phyloP scores from a whole-genome alignment of 495 filamentous ascomycete species.

The Lepraria neglecta region DNA sequence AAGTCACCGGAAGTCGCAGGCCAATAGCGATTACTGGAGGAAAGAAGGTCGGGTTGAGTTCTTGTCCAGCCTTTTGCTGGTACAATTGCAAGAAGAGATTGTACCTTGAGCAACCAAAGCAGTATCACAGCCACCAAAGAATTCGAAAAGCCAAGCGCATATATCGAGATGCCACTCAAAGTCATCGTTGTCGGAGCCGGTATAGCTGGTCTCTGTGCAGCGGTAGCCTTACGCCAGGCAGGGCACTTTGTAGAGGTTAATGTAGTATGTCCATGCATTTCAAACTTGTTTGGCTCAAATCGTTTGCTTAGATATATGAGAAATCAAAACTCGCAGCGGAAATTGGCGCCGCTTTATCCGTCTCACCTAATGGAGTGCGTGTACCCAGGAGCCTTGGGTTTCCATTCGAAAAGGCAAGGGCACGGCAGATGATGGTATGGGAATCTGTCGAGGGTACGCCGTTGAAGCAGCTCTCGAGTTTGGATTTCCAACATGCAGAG shows the following conservation, averaged over 20 bases:
- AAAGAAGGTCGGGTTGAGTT: background rate
- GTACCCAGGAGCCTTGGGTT: constrained; percentile 37
- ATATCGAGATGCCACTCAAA: constrained; percentile 10
- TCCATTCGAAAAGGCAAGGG: constrained; percentile 31
- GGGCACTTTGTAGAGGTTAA: constrained; percentile 30
- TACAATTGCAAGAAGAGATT: too few species aligned
- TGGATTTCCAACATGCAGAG: constrained; percentile 22
- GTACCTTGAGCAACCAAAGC: too few species aligned
- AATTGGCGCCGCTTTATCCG: constrained; percentile 43
- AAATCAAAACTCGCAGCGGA: constrained; percentile 33
- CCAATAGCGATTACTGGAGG: background rate
- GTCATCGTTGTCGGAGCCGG: constrained; percentile 43
- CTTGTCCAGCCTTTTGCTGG: too few species aligned
- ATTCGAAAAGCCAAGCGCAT: background rate
- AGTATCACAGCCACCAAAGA: too few species aligned
- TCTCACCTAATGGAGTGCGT: constrained; percentile 40
- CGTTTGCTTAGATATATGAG: constrained; percentile 19
- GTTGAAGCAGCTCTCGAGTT: constrained; percentile 26
- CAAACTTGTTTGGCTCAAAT: background rate
- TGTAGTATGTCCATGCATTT: background rate
- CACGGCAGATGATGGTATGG: constrained; percentile 22
- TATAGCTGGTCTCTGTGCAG: constrained; percentile 42
- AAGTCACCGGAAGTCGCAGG: background rate
- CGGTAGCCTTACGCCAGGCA: constrained; percentile 31
- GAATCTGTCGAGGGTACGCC: constrained; percentile 28